Base-by-base conservation (phyloP, 23 red algal genomes). In the Pyropia yezoensis region DNA sequence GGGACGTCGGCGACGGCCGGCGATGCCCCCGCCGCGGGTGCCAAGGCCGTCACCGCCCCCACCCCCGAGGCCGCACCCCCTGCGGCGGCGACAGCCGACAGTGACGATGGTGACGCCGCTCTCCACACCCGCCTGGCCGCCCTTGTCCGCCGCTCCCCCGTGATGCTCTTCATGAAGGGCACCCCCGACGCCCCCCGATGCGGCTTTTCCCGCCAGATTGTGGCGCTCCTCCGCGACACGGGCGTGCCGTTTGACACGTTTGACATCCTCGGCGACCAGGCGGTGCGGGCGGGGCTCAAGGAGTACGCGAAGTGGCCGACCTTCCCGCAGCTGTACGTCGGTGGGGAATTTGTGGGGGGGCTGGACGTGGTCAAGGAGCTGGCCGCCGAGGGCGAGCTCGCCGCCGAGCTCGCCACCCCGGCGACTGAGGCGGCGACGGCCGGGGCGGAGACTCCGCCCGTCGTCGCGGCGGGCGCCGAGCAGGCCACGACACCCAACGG, bases 141-240 rank as follows among this genome's bases (percentile, higher is more conserved):
- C 9, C 65, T 95, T 18, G 59, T 83, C 26, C 58, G 32, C 20
- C n/a, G 50, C 39, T 22, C 47, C 12, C 50, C 45, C 49, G 78
- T 97, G 29, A 79, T 97, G 77, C 50, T 97, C 32, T 97, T 97
- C 70, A 97, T 97, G 93, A 97, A 97, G 50, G 93, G 93, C 51
- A 72, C 32, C n/a, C 85, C 78, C 3, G 67, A 85, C 1, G 49
- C 50, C 59, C 93, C 93, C 1, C 69, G 55, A 7, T 97, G 93
- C 27, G 77, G 83, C 23, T 97, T 90, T 63, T 83, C 76, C 17
- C 33, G 66, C 61, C 39, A 70, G 54, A 90, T 90, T 52, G 74
- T 90, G 29, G 80, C 58, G 34, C 45, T 97, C 16, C 76, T 97
- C 3, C 27, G 61, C 14, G 62, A 64, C 51, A 32, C 90, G 24